Evolutionary conservation across 129 eudicot species (phyloP).

Genomic region (Pulicaria dysenterica): DNA sequence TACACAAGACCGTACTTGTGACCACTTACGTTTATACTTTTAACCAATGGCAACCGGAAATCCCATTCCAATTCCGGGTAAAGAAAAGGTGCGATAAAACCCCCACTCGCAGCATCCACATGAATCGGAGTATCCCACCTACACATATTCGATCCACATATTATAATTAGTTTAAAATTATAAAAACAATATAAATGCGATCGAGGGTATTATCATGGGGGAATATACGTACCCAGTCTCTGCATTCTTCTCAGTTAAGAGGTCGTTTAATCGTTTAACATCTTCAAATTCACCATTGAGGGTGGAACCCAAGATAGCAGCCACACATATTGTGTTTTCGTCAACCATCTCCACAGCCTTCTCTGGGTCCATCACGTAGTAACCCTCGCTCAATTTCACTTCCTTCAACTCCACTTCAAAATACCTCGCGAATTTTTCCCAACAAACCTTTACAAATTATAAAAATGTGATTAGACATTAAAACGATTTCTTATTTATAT

Average conservation of each 20-base stretch:
- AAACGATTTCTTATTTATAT: too few species aligned
- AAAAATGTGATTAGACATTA: background rate
- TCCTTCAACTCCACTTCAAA: slow-evolving; percentile 88
- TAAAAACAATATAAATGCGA: too few species aligned
- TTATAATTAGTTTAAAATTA: too few species aligned
- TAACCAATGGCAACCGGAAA: slow-evolving; percentile 75
- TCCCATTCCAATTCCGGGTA: slow-evolving; percentile 92
- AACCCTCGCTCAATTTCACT: slow-evolving; percentile 67
- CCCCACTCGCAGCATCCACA: slow-evolving; percentile 95
- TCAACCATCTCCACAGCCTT: slow-evolving; percentile 84
- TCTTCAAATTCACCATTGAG: slow-evolving; percentile 89
- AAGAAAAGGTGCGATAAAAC: slow-evolving; percentile 83
- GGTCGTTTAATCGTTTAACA: slow-evolving; percentile 71
- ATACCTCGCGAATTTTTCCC: slow-evolving; percentile 92
- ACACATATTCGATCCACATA: background rate
- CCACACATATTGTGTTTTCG: slow-evolving; percentile 89
- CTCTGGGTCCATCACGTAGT: slow-evolving; percentile 83
- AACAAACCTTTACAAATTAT: slow-evolving; percentile 51
- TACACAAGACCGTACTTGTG: slow-evolving; percentile 92
- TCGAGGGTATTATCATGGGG: too few species aligned
- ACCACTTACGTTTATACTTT: slow-evolving; percentile 88
- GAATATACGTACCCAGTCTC: slow-evolving; percentile 49
- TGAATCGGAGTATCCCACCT: slow-evolving; percentile 92
- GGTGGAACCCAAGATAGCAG: slow-evolving; percentile 85
- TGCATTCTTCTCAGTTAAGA: slow-evolving; percentile 59